Conservation (phyloP, 768 basidiomycete genomes). For the Termitomyces sp. region DNA sequence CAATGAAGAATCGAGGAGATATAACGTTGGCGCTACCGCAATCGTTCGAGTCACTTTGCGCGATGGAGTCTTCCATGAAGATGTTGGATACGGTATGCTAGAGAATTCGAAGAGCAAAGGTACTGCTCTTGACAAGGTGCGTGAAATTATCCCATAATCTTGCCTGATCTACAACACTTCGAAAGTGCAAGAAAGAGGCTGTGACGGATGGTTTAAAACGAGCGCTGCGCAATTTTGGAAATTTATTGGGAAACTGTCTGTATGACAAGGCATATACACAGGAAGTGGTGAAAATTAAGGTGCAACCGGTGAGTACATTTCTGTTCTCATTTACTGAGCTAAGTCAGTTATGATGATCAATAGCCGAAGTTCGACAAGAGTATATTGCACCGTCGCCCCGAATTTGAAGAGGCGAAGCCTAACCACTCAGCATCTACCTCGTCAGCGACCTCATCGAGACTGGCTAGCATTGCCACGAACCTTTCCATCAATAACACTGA, state of each 20-base stretch:
- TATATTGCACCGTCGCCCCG: conserved; percentile 69
- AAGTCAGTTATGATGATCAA: neutral
- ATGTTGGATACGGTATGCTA: conserved; percentile 85
- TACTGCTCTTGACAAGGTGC: conserved; percentile 86
- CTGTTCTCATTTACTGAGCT: neutral
- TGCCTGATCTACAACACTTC: neutral
- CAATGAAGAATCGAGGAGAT: conserved; percentile 62
- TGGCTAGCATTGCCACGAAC: conserved; percentile 2
- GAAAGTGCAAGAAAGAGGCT: conserved; percentile 96
- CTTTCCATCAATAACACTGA: neutral
- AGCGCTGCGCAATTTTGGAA: conserved; percentile 88
- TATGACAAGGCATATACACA: conserved; percentile 91
- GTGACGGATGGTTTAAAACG: conserved; percentile 95
- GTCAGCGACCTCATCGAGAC: conserved; percentile 13
- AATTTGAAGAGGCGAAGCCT: conserved; percentile 52
- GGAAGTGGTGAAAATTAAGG: conserved; percentile 85
- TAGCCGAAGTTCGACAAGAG: conserved; percentile 67
- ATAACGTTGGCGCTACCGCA: conserved; percentile 76
- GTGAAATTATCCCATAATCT: conserved; percentile 17
- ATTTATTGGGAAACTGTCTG: conserved; percentile 93
- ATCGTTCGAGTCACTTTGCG: conserved; percentile 83
- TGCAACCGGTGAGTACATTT: conserved; percentile 61
- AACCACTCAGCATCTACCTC: conserved; percentile 13
- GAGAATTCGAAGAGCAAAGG: conserved; percentile 88
- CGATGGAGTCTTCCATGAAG: conserved; percentile 90